phyloP scores from a whole-genome alignment of 164 flowering plant species.

The Berberis thunbergii region DNA sequence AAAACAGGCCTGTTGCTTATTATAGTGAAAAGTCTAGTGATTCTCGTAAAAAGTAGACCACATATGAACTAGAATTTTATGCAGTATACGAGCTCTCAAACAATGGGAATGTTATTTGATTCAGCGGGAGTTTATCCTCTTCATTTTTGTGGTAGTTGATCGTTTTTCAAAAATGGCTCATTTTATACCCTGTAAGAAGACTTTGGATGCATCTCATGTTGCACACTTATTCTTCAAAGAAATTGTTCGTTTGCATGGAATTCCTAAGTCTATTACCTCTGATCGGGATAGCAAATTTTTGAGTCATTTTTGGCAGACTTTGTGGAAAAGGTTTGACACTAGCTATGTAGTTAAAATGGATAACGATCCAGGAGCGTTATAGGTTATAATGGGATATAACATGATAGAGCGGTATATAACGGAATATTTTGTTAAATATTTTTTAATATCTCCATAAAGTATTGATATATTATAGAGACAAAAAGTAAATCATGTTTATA shows the following conservation, averaged over 20 bases:
- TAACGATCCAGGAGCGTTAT: too few relatives aligned
- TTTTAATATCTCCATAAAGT: too few relatives aligned
- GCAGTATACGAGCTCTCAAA: neutral
- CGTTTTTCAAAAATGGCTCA: slow-evolving; percentile 4
- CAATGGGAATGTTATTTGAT: neutral
- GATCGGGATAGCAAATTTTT: neutral
- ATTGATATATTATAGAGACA: too few relatives aligned
- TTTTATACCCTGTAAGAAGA: neutral
- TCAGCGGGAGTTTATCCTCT: neutral
- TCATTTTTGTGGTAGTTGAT: slow-evolving; percentile 3
- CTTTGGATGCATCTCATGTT: neutral
- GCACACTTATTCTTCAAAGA: neutral
- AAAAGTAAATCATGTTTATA: too few relatives aligned
- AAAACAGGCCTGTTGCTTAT: neutral
- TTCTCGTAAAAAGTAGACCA: neutral
- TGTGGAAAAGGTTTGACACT: neutral
- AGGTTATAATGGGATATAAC: too few relatives aligned
- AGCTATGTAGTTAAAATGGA: too few relatives aligned
- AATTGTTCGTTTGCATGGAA: too few relatives aligned
- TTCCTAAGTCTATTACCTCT: neutral
- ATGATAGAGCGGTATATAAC: too few relatives aligned
- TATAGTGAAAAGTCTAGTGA: neutral
- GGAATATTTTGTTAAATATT: too few relatives aligned
- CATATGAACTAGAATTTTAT: neutral
- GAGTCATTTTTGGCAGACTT: neutral